Evolutionary conservation across 768 basidiomycete genomes (phyloP), one percentile per base, ranked within the genome.

Genomic region (Lyophyllum semitale): DNA sequence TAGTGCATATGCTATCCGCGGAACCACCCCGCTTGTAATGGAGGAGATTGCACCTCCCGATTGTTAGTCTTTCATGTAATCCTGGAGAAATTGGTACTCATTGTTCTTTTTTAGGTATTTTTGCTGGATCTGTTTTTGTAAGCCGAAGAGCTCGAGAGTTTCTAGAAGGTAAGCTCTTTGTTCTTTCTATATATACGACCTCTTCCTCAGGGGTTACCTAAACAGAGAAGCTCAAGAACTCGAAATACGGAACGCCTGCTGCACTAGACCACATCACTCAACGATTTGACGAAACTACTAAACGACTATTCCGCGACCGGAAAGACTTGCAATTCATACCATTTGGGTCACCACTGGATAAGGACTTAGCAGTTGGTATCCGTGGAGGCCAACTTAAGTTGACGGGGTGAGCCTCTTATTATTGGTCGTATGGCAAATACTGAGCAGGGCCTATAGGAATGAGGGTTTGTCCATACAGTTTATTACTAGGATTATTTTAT

Each of bases 31-130:
- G 0, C 80, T 91, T 15, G 82, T 87, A 15, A 91, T 92, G 61
- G 89, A 92, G 66, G 89, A 92, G 70, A 84, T 91, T 60, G 89
- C 89, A 2, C 89, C 89, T 23, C 88, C 89, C 11, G 89, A 92
- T 68, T 92, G 89, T 88, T 58, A 55, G 84, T 72, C 27, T 30
- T 23, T 27, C 18, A 25, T 4, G 27, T 35, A 22, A 8, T 29
- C 48, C 5, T n/a, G 8, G 49, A 22, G 23, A 53, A 22, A 30
- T 15, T 42, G 29, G 20, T 42, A 38, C 41, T 55, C 23, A 59
- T 37, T n/a, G n/a, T n/a, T 15, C 30, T 46, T 43, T 51, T 53
- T 44, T n/a, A 88, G 87, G 87, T 68, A 82, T 91, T 37, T 92
- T 92, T 68, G 88, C 89, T 42, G 89, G 89, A 23, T 91, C 89